phyloP scores from a whole-genome alignment of 768 basidiomycete genomes.

The Pluteus cervinus region DNA sequence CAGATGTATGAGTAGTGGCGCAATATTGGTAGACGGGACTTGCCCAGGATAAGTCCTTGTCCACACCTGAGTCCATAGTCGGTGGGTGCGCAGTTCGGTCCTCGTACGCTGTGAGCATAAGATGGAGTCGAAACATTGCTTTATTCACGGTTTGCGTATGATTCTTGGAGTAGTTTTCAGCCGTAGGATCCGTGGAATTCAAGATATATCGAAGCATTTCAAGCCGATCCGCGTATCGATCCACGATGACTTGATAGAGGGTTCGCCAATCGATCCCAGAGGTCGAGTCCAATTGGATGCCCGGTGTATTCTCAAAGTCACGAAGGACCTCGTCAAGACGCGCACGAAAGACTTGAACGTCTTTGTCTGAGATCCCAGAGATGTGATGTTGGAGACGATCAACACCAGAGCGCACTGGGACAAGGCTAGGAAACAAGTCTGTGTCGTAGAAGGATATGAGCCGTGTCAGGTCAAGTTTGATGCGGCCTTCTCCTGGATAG shows the following conservation, averaged over 20 bases:
- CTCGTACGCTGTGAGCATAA: conserved; percentile 27
- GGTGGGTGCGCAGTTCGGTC: conserved; percentile 14
- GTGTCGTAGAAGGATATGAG: conserved; percentile 40
- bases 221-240: conserved; percentile 37
- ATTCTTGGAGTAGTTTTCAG: conserved; percentile 4
- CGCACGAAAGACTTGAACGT: conserved; percentile 15
- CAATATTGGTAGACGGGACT: conserved; percentile 25
- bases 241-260: conserved; percentile 28
- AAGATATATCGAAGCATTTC: conserved; percentile 32
- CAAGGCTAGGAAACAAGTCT: conserved; percentile 28
- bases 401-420: conserved; percentile 19
- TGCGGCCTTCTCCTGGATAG: conserved; percentile 37
- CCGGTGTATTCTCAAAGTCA: no score
- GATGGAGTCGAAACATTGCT: conserved; percentile 19
- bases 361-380: conserved; percentile 21
- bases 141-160: conserved; percentile 11
- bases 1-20: conserved; percentile 23
- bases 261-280: conserved; percentile 36
- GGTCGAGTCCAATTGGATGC: conserved; percentile 5
- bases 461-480: conserved; percentile 34
- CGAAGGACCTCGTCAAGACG: conserved; percentile 21
- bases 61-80: background rate
- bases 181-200: conserved; percentile 12
- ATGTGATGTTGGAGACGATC: conserved; percentile 30
- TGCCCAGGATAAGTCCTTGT: conserved; percentile 22